phyloP scores from a whole-genome alignment of 345 rosid genomes.

The Iberis pinnata region DNA sequence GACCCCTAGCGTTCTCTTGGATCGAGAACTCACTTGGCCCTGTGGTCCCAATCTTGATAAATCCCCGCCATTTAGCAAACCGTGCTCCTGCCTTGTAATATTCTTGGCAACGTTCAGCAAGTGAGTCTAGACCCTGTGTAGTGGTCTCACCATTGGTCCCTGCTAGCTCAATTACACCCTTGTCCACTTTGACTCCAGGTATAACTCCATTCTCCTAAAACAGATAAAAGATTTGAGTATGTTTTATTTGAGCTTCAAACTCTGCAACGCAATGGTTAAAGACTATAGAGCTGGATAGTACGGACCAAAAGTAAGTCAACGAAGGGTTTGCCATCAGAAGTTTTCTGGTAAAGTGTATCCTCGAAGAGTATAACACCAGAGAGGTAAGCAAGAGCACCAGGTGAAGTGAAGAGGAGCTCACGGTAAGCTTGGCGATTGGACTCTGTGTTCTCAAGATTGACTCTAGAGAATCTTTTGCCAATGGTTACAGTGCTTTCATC shows the following conservation, averaged over 20 bases:
- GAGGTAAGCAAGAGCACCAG: constrained; percentile 56
- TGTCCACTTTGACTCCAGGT: constrained; percentile 93
- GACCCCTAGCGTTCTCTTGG: constrained; percentile 85
- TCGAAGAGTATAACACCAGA: no score
- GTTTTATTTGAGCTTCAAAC: constrained; percentile 1
- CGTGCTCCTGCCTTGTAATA: constrained; percentile 91
- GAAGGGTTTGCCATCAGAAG: constrained; percentile 65
- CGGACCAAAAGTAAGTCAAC: constrained; percentile 55
- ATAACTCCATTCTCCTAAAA: constrained; percentile 58
- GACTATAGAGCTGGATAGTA: no score
- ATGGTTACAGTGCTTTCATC: constrained; percentile 98
- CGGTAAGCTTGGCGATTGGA: constrained; percentile 91
- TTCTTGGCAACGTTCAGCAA: constrained; percentile 73
- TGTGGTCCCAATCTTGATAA: constrained; percentile 72
- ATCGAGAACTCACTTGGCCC: constrained; percentile 76
- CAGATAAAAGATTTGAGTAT: constrained; percentile 1
- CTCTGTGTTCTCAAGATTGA: constrained; percentile 82
- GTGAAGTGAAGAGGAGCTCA: constrained; percentile 83
- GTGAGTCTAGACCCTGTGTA: constrained; percentile 82
- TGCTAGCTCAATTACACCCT: constrained; percentile 76
- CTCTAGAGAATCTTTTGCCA: constrained; percentile 83
- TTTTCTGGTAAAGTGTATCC: constrained; percentile 85
- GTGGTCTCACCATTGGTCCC: constrained; percentile 90
- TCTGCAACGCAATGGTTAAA: constrained; percentile 1
- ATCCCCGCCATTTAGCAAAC: constrained; percentile 95